Evolutionary conservation across 2,329 filamentous ascomycete species (phyloP).

Genomic region (Geosmithia putterillii): DNA sequence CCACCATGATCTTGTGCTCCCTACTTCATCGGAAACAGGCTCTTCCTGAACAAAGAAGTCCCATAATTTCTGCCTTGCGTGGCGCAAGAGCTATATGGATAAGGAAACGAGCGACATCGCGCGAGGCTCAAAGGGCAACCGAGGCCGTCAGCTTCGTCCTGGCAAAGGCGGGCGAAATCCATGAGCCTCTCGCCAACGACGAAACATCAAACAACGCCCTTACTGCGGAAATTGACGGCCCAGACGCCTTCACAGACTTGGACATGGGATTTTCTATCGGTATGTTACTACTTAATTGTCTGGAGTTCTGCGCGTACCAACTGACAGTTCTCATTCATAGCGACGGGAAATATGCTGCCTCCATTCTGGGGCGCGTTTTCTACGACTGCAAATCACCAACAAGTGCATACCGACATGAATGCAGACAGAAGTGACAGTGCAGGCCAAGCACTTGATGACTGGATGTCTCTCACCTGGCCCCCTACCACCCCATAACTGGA

Average conservation of each 20-base stretch:
- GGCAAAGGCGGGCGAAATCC: not conserved
- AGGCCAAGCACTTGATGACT: not conserved
- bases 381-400: no score
- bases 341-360: no score
- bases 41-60: not conserved
- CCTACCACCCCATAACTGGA: not conserved
- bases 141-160: not conserved
- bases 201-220: not conserved
- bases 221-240: no score
- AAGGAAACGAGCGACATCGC: not conserved
- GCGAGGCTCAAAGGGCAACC: not conserved
- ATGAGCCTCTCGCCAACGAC: not conserved
- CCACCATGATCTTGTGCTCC: constrained; percentile 5
- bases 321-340: no score
- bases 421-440: not conserved
- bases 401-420: no score
- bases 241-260: no score
- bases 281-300: no score
- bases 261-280: no score
- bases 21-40: not conserved
- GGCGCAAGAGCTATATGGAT: not conserved
- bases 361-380: no score
- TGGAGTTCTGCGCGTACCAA: no score
- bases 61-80: not conserved
- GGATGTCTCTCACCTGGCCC: not conserved